Evolutionary conservation across 192 early-diverging fungal species (phyloP).

Genomic region (Linnemannia hyalina): DNA sequence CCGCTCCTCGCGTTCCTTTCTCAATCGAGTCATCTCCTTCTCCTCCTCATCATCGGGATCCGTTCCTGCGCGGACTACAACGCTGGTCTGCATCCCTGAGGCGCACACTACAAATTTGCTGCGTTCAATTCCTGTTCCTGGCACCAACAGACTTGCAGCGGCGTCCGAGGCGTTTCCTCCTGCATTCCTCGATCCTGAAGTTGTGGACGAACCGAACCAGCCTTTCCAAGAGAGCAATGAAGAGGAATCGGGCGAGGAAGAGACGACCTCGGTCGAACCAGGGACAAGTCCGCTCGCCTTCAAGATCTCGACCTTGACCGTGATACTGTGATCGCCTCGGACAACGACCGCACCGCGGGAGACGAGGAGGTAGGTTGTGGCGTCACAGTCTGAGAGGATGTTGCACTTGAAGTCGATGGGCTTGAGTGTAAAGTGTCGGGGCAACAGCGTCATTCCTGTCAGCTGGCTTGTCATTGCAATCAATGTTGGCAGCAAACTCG

Average conservation of each 20-base stretch:
- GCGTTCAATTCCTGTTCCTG: slow-evolving; percentile 50
- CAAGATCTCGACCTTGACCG: slow-evolving; percentile 48
- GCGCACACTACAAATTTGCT: slow-evolving; percentile 48
- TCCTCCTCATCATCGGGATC: slow-evolving; percentile 42
- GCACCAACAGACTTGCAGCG: slow-evolving; percentile 8
- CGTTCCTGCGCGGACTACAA: slow-evolving; percentile 39
- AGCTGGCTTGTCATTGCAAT: slow-evolving; percentile 50
- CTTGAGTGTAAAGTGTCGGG: slow-evolving; percentile 51
- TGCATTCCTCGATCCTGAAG: background rate
- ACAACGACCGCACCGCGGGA: slow-evolving; percentile 45
- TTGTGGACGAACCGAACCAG: slow-evolving; percentile 20
- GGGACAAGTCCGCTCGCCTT: slow-evolving; percentile 41
- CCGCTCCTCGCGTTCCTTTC: slow-evolving; percentile 27
- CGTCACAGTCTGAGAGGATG: slow-evolving; percentile 51
- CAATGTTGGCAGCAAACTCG: slow-evolving; percentile 45
- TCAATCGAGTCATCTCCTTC: slow-evolving; percentile 23
- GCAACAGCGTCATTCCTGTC: slow-evolving; percentile 48
- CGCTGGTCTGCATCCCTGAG: slow-evolving; percentile 47
- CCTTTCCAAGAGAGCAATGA: slow-evolving; percentile 34
- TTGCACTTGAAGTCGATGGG: slow-evolving; percentile 57
- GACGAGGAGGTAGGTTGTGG: slow-evolving; percentile 41
- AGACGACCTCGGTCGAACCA: slow-evolving; percentile 29
- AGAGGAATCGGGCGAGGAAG: background rate
- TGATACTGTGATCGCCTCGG: slow-evolving; percentile 48
- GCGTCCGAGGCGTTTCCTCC: background rate